Evolutionary conservation across 305 asterid species (phyloP).

Genomic region (Caryopteris hybrid): DNA sequence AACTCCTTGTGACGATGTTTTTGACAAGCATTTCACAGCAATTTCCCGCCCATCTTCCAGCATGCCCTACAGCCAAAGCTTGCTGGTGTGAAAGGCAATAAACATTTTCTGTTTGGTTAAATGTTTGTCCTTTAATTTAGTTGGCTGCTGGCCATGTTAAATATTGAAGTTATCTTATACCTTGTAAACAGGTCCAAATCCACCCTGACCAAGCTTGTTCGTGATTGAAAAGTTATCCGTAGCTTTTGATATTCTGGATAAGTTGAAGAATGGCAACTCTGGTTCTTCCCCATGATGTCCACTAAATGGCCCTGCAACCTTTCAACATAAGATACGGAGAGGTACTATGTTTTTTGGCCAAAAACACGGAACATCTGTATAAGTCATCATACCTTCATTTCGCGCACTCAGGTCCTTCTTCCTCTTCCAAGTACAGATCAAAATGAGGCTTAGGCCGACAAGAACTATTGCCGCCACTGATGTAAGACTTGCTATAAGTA

Average conservation of each 20-base stretch:
- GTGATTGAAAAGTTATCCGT: background rate
- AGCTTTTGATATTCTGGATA: constrained; percentile 2
- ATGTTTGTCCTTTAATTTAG: no score
- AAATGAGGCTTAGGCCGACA: background rate
- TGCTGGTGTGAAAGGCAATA: background rate
- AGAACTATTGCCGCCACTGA: background rate
- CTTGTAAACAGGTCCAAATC: constrained; percentile 19
- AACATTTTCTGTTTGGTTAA: background rate
- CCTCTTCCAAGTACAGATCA: no score
- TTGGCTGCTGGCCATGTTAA: no score
- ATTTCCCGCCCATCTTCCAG: constrained; percentile 28
- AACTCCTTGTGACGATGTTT: constrained; percentile 30
- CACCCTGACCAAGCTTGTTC: constrained; percentile 20
- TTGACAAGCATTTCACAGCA: constrained; percentile 35
- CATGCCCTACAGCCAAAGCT: constrained; percentile 17
- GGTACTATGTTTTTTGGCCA: background rate
- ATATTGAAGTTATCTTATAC: background rate
- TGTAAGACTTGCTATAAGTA: background rate
- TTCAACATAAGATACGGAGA: no score
- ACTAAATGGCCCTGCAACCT: constrained; percentile 1
- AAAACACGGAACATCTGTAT: no score
- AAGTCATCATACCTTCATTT: no score
- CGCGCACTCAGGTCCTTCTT: no score
- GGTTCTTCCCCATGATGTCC: background rate
- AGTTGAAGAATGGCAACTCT: constrained; percentile 16